Base-by-base conservation (phyloP, 129 eudicot genomes). In the Tanacetum coccineum region DNA sequence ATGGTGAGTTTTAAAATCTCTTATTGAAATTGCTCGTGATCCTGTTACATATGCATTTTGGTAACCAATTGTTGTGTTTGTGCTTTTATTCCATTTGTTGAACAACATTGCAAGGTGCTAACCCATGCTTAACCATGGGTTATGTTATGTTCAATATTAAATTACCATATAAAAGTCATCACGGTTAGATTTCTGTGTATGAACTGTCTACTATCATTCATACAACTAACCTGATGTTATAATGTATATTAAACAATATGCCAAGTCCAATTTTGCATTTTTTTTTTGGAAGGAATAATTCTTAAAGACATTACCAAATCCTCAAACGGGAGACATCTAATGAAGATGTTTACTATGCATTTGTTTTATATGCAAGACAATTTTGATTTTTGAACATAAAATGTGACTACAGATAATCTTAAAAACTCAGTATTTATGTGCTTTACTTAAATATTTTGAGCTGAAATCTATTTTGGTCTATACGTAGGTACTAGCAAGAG, bases 1-100 rank as follows among this genome's bases (percentile, higher is more conserved):
- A 66, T 88, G 98, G 98, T 88, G 65, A 85, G 90, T 81, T 47
- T 52, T 22, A 59, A 36, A 54, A 50, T 67, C 15, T 59, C 19
- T 13, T 47, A 21, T 61, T 7, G 50, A 4, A 14, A 49, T 74
- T 28, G 56, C 32, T 36, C 30, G 36, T 42, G 32, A 54, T 17
- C 51, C 19, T 67, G 50, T 18, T 62, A 46, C 57, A 71, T 28
- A 9, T n/a, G 36, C 75, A 17, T 70, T 36, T 61, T 68, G 59
- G 40, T 64, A 45, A 45, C 21, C 3, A 2, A 17, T 44, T 66
- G 18, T 20, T 36, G 46, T 42, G 66, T 45, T 72, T 64, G 32
- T 73, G 57, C 53, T 73, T 64, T 53, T 62, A 44, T 62, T 71
- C 22, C 54, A 48, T 13, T 46, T 21, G 57, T 17, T 52, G 58